These are phyloP conservation scores for Sporobolomyces roseus DNA, from an alignment of 768 basidiomycete genomes.

Conservation along the genomic window DNA sequence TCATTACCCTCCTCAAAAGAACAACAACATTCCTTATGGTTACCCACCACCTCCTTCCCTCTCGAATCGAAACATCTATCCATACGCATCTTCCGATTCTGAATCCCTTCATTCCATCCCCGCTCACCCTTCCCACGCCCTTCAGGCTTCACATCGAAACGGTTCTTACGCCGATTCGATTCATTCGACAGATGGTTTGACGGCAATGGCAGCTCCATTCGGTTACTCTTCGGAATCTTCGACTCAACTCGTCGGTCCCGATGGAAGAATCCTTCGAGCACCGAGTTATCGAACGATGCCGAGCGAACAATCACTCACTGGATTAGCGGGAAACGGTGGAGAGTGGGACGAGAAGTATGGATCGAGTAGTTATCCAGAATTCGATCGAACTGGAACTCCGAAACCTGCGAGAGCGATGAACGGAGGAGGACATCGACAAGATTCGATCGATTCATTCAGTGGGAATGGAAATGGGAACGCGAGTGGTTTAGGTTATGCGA, in stretches of 20 bases:
- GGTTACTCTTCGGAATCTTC: constrained; percentile 14
- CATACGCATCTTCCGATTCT: constrained; percentile 19
- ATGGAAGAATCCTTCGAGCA: not conserved
- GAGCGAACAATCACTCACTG: not conserved
- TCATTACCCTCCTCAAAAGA: not conserved
- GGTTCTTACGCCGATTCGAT: constrained; percentile 24
- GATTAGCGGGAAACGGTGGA: too few species aligned
- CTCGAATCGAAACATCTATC: constrained; percentile 6
- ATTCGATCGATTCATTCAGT: constrained; percentile 12
- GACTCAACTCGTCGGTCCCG: not conserved
- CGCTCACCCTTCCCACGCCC: not conserved
- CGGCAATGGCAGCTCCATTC: constrained; percentile 14
- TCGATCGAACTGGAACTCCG: not conserved
- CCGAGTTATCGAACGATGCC: constrained; percentile 27
- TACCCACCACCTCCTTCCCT: constrained; percentile 12
- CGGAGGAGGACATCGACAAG: constrained; percentile 4
- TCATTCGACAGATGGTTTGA: constrained; percentile 24
- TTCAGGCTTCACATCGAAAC: constrained; percentile 6
- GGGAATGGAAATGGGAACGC: not conserved
- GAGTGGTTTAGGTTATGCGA: not conserved
- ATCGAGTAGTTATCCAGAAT: not conserved
- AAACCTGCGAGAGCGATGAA: not conserved
- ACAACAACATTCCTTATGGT: constrained; percentile 1
- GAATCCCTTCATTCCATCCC: constrained; percentile 23
- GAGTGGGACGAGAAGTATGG: constrained; percentile 20